Conservation (phyloP, 495 filamentous ascomycete genomes). For the Pseudotulostoma volvatum region DNA sequence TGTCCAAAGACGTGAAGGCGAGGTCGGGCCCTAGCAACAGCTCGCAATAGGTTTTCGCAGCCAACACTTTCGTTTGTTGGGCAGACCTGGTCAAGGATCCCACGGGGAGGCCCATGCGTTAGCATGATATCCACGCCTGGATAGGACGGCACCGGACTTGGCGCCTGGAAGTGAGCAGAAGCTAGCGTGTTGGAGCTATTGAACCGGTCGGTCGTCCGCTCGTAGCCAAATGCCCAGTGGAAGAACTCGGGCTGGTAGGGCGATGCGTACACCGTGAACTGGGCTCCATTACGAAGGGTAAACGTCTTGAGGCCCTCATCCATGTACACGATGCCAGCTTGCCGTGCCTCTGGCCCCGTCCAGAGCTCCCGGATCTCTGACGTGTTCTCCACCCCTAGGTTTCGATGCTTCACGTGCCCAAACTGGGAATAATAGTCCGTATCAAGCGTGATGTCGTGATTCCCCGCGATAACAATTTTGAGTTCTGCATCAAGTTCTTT, state of each 20-base stretch:
- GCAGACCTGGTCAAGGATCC: conserved; percentile 36
- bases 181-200: conserved; percentile 19
- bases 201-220: conserved; percentile 35
- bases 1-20: conserved; percentile 44
- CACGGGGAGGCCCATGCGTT: conserved; percentile 56
- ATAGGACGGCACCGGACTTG: conserved; percentile 32
- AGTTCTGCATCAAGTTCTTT: conserved; percentile 40
- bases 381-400: conserved; percentile 12
- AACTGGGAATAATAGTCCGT: conserved; percentile 25
- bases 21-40: conserved; percentile 28
- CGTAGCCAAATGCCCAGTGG: conserved; percentile 48
- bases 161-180: conserved; percentile 18
- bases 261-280: conserved; percentile 49
- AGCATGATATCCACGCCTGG: conserved; percentile 45
- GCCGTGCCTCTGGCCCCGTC: conserved; percentile 29
- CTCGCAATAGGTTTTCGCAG: conserved; percentile 30
- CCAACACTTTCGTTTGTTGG: conserved; percentile 21
- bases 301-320: conserved; percentile 49
- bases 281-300: conserved; percentile 37
- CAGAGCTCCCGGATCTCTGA: conserved; percentile 26
- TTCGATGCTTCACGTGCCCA: conserved; percentile 20
- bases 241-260: conserved; percentile 48
- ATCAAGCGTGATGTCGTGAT: conserved; percentile 65
- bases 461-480: conserved; percentile 68
- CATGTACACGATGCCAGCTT: conserved; percentile 42